Evolutionary conservation across 257 asterid genomes (phyloP).

Genomic region (Nemophila menziesii): DNA sequence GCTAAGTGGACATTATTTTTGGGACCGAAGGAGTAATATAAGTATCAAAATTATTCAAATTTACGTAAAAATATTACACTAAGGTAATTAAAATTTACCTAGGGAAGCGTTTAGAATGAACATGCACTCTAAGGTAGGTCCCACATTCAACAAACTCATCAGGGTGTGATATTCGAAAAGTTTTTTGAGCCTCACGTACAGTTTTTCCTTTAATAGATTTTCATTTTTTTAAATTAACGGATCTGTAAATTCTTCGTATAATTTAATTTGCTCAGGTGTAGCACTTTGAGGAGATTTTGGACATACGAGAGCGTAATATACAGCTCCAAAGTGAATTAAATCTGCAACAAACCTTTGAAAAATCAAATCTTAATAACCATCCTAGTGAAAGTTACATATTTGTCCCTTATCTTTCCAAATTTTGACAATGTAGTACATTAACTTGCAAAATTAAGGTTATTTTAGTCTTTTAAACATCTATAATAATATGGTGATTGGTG

Average conservation of each 20-base stretch:
- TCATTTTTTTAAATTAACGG: slow-evolving; percentile 56
- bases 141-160: slow-evolving; percentile 85
- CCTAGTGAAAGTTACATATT: too few relatives aligned
- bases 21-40: slow-evolving; percentile 51
- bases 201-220: slow-evolving; percentile 82
- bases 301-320: slow-evolving; percentile 82
- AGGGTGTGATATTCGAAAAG: slow-evolving; percentile 69
- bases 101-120: slow-evolving; percentile 93
- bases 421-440: too few relatives aligned
- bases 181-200: slow-evolving; percentile 74
- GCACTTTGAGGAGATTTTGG: slow-evolving; percentile 80
- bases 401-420: too few relatives aligned
- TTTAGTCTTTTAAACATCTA: too few relatives aligned
- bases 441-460: too few relatives aligned
- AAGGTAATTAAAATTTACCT: slow-evolving; percentile 60
- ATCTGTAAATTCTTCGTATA: slow-evolving; percentile 59
- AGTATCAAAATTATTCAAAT: slow-evolving; percentile 6
- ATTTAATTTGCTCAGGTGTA: slow-evolving; percentile 55
- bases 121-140: slow-evolving; percentile 85
- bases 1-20: too few relatives aligned
- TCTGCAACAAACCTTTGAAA: slow-evolving; percentile 77
- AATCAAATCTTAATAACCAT: slow-evolving; percentile 14
- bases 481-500: too few relatives aligned
- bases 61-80: background rate
- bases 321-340: slow-evolving; percentile 93